Conservation (phyloP, 192 early-diverging fungal species). For the Coemansia sp. region DNA sequence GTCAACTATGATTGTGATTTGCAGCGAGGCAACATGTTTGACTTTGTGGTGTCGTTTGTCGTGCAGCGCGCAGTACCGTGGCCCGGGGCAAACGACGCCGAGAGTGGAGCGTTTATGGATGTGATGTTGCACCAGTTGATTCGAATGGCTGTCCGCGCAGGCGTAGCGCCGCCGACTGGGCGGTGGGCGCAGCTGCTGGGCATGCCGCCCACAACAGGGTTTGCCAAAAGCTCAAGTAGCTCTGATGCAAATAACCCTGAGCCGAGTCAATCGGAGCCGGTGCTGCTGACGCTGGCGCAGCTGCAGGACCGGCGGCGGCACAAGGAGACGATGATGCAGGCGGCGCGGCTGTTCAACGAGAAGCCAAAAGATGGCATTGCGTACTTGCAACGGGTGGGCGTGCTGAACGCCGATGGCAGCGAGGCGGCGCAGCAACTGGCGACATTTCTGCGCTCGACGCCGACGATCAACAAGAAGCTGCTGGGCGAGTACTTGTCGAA, state of each 20-base stretch:
- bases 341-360: constrained; percentile 81
- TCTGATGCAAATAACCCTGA: constrained; percentile 12
- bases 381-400: constrained; percentile 66
- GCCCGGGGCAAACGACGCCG: constrained; percentile 20
- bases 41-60: constrained; percentile 53
- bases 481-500: constrained; percentile 89
- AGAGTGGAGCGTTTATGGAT: constrained; percentile 48
- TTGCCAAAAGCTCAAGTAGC: background rate
- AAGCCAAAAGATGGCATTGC: constrained; percentile 82
- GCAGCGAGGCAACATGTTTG: constrained; percentile 81
- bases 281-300: constrained; percentile 24
- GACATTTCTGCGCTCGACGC: constrained; percentile 73
- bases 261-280: background rate
- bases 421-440: constrained; percentile 60
- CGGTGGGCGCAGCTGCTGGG: constrained; percentile 38
- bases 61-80: constrained; percentile 47
- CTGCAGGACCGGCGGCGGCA: constrained; percentile 53
- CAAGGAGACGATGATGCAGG: constrained; percentile 79
- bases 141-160: constrained; percentile 42
- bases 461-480: constrained; percentile 81
- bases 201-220: constrained; percentile 15
- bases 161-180: constrained; percentile 30
- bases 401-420: constrained; percentile 19
- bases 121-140: constrained; percentile 45
- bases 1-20: constrained; percentile 92